Conservation (phyloP, 768 basidiomycete genomes). For the Termitomyces sp. region DNA sequence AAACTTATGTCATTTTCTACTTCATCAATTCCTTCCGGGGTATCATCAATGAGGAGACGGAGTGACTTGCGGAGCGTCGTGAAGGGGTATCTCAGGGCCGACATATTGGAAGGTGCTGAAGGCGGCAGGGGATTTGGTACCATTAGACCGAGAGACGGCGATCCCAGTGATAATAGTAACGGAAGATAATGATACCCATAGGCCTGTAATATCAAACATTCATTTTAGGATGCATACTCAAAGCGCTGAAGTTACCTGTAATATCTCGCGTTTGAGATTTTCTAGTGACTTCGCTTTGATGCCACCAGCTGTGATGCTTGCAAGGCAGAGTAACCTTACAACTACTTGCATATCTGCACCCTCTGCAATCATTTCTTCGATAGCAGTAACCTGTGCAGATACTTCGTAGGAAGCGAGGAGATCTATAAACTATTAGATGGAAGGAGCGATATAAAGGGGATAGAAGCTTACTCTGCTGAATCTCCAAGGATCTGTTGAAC, state of each 20-base stretch:
- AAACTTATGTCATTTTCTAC: constrained; percentile 94
- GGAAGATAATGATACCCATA: constrained; percentile 78
- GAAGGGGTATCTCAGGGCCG: constrained; percentile 67
- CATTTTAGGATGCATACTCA: constrained; percentile 20
- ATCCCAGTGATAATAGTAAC: constrained; percentile 58
- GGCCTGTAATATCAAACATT: constrained; percentile 35
- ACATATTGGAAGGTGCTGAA: constrained; percentile 34
- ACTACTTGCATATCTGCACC: constrained; percentile 80
- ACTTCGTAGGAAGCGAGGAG: constrained; percentile 92
- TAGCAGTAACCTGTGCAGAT: constrained; percentile 71
- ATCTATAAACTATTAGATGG: constrained; percentile 44
- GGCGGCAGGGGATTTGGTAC: constrained; percentile 66
- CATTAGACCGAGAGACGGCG: constrained; percentile 65
- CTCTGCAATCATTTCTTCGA: constrained; percentile 89
- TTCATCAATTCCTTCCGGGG: constrained; percentile 69
- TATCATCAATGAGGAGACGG: constrained; percentile 90
- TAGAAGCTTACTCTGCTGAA: constrained; percentile 80
- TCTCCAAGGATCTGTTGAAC: constrained; percentile 90
- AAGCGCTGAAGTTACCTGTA: constrained; percentile 52
- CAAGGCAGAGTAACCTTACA: constrained; percentile 79
- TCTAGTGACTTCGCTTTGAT: constrained; percentile 87
- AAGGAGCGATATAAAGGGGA: neutral
- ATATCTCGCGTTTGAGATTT: constrained; percentile 84
- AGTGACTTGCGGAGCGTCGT: constrained; percentile 72
- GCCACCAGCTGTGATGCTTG: constrained; percentile 79